Percentiles rank a stretch among this genome's conserved stretches.
Conservation (phyloP, 129 eudicot species). For the Daucus carota region DNA sequence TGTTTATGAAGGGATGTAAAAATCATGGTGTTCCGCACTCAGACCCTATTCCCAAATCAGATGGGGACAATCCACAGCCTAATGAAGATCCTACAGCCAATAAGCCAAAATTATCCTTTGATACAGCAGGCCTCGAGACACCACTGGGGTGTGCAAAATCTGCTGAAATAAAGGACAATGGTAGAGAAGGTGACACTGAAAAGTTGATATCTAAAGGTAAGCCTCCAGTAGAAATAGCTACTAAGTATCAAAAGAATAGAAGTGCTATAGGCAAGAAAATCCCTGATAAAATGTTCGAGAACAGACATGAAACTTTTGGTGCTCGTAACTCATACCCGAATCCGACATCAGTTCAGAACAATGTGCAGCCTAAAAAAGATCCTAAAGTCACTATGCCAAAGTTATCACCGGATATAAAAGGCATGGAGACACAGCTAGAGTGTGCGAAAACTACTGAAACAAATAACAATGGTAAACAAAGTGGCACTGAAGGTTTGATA, state of each 20-base stretch:
- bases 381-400: constrained; percentile 3
- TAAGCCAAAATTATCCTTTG: constrained; percentile 9
- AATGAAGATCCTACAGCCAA: constrained; percentile 8
- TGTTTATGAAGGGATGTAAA: constrained; percentile 18
- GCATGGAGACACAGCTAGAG: neutral
- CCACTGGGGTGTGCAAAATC: neutral
- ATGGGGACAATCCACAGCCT: constrained; percentile 12
- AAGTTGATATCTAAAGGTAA: neutral
- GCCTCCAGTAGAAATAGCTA: constrained; percentile 21
- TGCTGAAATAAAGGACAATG: constrained; percentile 7
- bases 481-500: constrained; percentile 5
- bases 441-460: constrained; percentile 1
- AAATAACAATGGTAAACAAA: constrained; percentile 15
- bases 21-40: constrained; percentile 19
- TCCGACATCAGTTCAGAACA: constrained; percentile 22
- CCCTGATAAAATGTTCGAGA: constrained; percentile 24
- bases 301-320: constrained; percentile 20
- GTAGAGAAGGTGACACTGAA: constrained; percentile 17
- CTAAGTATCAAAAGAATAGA: constrained; percentile 15
- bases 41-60: constrained; percentile 21
- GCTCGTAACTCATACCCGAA: constrained; percentile 15
- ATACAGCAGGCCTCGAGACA: constrained; percentile 17
- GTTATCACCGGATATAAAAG: constrained; percentile 22
- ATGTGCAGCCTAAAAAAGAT: constrained; percentile 6
- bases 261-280: constrained; percentile 2